A percentile compares a stretch with the other conserved stretches of the same genome.
Conservation (phyloP, 345 rosid species). For the Eucalyptus virginea region DNA sequence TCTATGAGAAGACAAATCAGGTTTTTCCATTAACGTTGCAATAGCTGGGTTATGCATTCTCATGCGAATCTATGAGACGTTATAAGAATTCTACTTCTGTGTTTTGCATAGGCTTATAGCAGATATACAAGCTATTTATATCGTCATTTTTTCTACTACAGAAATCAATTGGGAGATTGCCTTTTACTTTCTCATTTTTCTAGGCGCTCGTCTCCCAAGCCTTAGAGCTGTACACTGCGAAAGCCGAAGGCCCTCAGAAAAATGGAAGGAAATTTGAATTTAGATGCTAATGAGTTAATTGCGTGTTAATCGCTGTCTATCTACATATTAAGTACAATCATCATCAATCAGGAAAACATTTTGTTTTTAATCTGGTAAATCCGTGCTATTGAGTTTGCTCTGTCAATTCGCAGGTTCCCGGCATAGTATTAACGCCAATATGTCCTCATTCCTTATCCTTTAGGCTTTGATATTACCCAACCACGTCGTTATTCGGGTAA, state of each 20-base stretch:
- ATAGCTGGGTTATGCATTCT: not conserved
- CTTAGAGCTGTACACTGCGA: not conserved
- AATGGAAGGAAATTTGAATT: not conserved
- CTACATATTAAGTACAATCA: not conserved
- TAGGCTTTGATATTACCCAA: conserved; percentile 88
- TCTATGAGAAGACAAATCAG: too few species aligned
- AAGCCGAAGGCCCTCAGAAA: not conserved
- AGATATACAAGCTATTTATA: not conserved
- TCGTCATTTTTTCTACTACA: not conserved
- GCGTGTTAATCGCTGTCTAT: not conserved
- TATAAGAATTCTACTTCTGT: not conserved
- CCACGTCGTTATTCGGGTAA: conserved; percentile 71
- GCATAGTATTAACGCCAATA: conserved; percentile 86
- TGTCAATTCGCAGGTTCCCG: conserved; percentile 55
- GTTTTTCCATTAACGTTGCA: not conserved
- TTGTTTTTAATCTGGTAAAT: not conserved
- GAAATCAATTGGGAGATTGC: not conserved
- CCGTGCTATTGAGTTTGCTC: not conserved
- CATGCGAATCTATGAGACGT: not conserved
- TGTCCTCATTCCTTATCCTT: conserved; percentile 95
- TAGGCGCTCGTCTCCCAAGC: not conserved
- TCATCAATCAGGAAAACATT: not conserved
- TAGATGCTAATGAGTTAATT: not conserved
- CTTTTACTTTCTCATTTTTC: not conserved
- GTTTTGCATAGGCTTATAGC: not conserved